These are phyloP conservation scores for Croton setiger DNA, from an alignment of 441 rosid genomes.

Conservation along the genomic window DNA sequence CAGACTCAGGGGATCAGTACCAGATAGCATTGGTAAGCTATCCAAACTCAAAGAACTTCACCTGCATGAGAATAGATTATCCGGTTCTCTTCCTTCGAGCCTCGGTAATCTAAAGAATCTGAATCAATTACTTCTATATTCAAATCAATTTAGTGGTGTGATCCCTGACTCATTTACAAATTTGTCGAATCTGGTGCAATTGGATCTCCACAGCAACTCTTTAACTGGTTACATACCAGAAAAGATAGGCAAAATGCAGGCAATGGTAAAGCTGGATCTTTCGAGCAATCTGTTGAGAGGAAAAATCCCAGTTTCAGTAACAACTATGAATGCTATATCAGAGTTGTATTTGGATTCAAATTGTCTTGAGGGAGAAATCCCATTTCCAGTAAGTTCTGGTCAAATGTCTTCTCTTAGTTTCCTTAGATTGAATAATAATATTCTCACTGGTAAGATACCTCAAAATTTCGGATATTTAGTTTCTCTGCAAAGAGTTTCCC, in stretches of 20 bases:
- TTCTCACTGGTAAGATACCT: constrained; percentile 40
- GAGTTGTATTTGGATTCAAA: constrained; percentile 45
- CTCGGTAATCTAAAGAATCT: constrained; percentile 38
- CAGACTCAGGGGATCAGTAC: constrained; percentile 40
- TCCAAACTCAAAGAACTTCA: constrained; percentile 43
- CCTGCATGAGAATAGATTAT: constrained; percentile 41
- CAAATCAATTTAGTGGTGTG: constrained; percentile 36
- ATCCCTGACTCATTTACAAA: constrained; percentile 38
- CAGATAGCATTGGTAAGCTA: constrained; percentile 48
- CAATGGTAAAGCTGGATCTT: constrained; percentile 41
- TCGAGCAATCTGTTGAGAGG: constrained; percentile 42
- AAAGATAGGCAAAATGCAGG: constrained; percentile 38
- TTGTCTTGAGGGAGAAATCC: constrained; percentile 39
- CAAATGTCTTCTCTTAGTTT: constrained; percentile 41
- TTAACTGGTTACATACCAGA: constrained; percentile 38
- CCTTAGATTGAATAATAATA: constrained; percentile 46
- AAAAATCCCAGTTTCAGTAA: constrained; percentile 37
- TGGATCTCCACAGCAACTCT: constrained; percentile 45
- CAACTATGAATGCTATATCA: constrained; percentile 34
- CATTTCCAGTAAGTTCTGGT: constrained; percentile 33
- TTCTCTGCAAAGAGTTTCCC: constrained; percentile 48
- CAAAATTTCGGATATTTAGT: constrained; percentile 29
- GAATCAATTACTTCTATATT: constrained; percentile 35
- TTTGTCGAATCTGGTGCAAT: constrained; percentile 34
- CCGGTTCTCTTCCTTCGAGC: constrained; percentile 42